Conservation (phyloP, 306 rosid genomes). For the Castanopsis chinensis region DNA sequence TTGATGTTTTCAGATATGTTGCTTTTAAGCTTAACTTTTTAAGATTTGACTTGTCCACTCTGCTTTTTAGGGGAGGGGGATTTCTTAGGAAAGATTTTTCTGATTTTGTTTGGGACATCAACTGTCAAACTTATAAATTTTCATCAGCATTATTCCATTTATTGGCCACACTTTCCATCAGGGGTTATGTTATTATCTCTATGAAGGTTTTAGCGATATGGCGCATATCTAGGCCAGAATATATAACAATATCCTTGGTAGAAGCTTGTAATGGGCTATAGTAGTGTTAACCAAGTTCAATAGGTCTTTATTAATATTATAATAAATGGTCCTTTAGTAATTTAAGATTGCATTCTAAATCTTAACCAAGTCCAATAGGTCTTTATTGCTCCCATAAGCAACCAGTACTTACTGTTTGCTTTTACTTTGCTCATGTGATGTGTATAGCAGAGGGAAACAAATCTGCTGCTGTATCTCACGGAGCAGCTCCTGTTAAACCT, state of each 20-base stretch:
- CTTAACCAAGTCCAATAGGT: too few species aligned
- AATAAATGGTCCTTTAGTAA: too few species aligned
- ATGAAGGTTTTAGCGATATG: not conserved
- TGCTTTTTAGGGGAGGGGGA: not conserved
- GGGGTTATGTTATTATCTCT: not conserved
- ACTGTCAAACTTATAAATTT: not conserved
- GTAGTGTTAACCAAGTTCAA: not conserved
- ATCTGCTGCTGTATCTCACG: conserved; percentile 38
- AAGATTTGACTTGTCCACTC: not conserved
- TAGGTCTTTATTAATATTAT: not conserved
- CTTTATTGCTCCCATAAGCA: too few species aligned
- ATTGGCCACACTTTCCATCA: not conserved
- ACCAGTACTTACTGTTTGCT: too few species aligned
- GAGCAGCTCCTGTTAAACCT: conserved; percentile 36
- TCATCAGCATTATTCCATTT: not conserved
- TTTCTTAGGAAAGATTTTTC: not conserved
- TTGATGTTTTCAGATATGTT: not conserved
- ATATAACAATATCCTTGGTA: not conserved
- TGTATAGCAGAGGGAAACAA: conserved; percentile 44
- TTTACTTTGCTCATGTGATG: conserved; percentile 19
- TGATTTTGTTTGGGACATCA: not conserved
- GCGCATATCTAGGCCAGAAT: not conserved
- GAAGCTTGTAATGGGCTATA: not conserved
- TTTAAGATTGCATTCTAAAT: too few species aligned
- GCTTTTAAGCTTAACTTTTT: not conserved